Evolutionary conservation across 768 basidiomycete genomes (phyloP).

Genomic region (Boletus tylopilopsis): DNA sequence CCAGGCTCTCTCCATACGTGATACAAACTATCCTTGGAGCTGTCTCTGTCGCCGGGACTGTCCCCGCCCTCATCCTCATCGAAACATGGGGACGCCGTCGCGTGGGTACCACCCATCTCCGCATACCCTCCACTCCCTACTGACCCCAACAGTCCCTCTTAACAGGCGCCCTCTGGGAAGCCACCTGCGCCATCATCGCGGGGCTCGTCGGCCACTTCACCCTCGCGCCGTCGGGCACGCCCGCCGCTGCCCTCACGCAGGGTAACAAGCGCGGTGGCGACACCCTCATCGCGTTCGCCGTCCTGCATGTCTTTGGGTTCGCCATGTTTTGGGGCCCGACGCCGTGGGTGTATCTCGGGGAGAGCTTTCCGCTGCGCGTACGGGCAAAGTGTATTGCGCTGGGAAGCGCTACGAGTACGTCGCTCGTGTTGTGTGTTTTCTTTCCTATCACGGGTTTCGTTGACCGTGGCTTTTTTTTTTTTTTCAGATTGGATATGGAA

Average conservation of each 20-base stretch:
- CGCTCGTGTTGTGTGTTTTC: no score
- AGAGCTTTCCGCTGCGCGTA: constrained; percentile 77
- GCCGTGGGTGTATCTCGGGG: constrained; percentile 75
- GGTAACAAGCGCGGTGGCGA: constrained; percentile 48
- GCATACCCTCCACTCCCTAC: constrained; percentile 18
- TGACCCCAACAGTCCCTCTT: constrained; percentile 2
- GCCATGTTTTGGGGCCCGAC: constrained; percentile 76
- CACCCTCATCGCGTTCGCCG: constrained; percentile 69
- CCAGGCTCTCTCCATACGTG: constrained; percentile 58
- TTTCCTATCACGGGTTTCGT: no score
- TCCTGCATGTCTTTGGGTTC: constrained; percentile 68
- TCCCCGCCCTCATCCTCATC: constrained; percentile 66
- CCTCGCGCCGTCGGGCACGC: constrained; percentile 51
- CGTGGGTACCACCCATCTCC: constrained; percentile 30
- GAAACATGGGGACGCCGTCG: constrained; percentile 71
- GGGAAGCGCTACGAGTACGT: constrained; percentile 52
- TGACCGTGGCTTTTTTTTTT: no score
- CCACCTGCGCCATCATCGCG: constrained; percentile 58
- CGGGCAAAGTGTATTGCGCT: constrained; percentile 73
- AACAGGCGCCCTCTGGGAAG: constrained; percentile 54
- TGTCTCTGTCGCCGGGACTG: constrained; percentile 67
- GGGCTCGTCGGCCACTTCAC: constrained; percentile 70
- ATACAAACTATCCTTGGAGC: constrained; percentile 72
- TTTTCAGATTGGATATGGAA: constrained; percentile 63
- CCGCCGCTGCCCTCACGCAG: constrained; percentile 41